Base-by-base conservation (phyloP, 2,329 filamentous ascomycete genomes). In the Periconia macrospinosa region DNA sequence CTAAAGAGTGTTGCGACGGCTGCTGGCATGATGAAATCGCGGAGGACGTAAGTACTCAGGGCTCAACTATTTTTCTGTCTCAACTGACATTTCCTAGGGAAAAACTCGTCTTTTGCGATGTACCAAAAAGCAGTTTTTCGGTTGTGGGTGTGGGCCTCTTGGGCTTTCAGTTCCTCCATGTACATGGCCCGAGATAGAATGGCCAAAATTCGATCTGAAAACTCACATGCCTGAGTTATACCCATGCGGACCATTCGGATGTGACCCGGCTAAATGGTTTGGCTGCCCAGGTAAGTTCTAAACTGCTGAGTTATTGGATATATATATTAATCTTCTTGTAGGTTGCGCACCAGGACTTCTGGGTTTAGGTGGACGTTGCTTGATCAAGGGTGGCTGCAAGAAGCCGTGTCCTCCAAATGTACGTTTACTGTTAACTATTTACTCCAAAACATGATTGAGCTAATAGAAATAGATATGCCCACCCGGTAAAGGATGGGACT, bases 81-180 rank as follows among this genome's bases (percentile, higher is more conserved):
- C n/a, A 18, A 20, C 27, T 35, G 13, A 40, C n/a, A 10, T 11
- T 7, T 17, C 19, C 11, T 30, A 40, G 19, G 35, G 14, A 18
- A 47, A 23, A 18, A 47, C 41, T 13, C 41, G 20, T n/a, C 15
- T 41, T 14, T 20, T 18, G 15, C 8, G 27, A 19, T 50, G 41
- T 14, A 30, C 7, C 3, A 37, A 47, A 15, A 17, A 17, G 33
- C 55, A 60, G 15, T 20, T 64, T 1, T 51, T 66, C 17, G 65
- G 63, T 15, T 66, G 62, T 41, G 61, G 57, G 9, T 68, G 63
- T 20, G 63, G 65, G 14, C 66, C 57, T 54, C 56, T 63, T 59
- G 65, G 65, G 13, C 55, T 68, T n/a, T 45, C 49, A 3, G 57
- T 55, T 30, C 62, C 63, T 6, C 60, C 59, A 18, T 60, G 59